These are phyloP conservation scores for Leccinum boreale DNA, from an alignment of 768 basidiomycete genomes.

Conservation along the genomic window DNA sequence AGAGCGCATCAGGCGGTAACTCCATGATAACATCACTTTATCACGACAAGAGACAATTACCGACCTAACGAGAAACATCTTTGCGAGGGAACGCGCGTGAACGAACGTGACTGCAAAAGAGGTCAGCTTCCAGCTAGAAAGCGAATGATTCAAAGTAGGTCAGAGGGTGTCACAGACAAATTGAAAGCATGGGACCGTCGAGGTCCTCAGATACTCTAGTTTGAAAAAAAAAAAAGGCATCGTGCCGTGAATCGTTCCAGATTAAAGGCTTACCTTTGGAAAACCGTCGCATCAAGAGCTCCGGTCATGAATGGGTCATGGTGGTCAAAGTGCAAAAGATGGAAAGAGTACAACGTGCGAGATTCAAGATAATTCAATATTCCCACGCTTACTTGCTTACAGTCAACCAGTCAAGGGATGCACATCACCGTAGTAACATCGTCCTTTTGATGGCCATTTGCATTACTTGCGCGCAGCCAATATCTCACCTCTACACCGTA, in stretches of 20 bases:
- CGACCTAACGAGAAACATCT: background rate
- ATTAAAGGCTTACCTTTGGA: background rate
- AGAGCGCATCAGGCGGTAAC: slow-evolving; percentile 13
- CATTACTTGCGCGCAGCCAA: slow-evolving; percentile 65
- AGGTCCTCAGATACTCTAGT: slow-evolving; percentile 12
- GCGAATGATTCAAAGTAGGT: background rate
- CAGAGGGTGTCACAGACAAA: background rate
- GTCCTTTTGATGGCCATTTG: slow-evolving; percentile 71
- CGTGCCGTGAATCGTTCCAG: background rate
- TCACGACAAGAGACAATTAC: background rate
- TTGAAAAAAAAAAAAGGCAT: background rate
- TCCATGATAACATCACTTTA: slow-evolving; percentile 17
- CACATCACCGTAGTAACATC: too few relatives aligned
- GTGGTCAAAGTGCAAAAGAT: background rate
- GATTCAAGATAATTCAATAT: background rate
- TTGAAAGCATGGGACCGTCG: background rate
- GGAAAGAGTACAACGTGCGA: background rate
- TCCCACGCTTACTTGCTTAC: slow-evolving; percentile 1
- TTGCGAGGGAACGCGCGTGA: background rate
- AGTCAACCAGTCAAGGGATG: background rate
- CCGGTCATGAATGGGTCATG: background rate
- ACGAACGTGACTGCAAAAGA: background rate
- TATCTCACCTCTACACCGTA: slow-evolving; percentile 72
- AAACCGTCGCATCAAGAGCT: background rate
- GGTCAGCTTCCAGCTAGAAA: background rate